Percentiles rank a stretch among this genome's conserved stretches.
Conservation (phyloP, 495 filamentous ascomycete genomes). For the Endocarpon pusillum region DNA sequence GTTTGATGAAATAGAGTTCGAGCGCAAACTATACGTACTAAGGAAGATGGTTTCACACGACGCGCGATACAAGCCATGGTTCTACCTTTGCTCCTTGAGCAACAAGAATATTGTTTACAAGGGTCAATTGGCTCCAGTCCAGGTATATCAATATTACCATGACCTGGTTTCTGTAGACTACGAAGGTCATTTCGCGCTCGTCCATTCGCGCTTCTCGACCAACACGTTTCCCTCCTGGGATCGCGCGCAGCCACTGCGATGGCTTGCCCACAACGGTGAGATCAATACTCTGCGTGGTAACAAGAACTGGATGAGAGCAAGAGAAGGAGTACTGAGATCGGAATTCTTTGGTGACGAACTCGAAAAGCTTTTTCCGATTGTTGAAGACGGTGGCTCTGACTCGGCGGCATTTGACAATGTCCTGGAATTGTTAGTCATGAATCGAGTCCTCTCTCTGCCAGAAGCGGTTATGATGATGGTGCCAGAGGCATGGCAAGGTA, state of each 20-base stretch:
- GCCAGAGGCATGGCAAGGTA: slow-evolving; percentile 97
- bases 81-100: slow-evolving; percentile 93
- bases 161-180: slow-evolving; percentile 95
- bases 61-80: slow-evolving; percentile 96
- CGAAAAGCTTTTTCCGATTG: slow-evolving; percentile 79
- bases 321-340: slow-evolving; percentile 90
- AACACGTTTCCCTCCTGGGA: slow-evolving; percentile 99
- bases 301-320: slow-evolving; percentile 99
- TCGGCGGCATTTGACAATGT: slow-evolving; percentile 99
- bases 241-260: slow-evolving; percentile 87
- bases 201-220: slow-evolving; percentile 96
- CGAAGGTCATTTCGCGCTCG: slow-evolving; percentile 92
- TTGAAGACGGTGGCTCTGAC: slow-evolving; percentile 95
- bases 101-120: slow-evolving; percentile 99
- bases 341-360: slow-evolving; percentile 87
- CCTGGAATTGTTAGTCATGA: slow-evolving; percentile 85
- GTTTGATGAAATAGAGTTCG: slow-evolving; percentile 77
- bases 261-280: slow-evolving; percentile 98
- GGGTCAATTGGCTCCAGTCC: slow-evolving; percentile 85
- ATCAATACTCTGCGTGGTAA: slow-evolving; percentile 98
- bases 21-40: slow-evolving; percentile 84
- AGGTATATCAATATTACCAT: slow-evolving; percentile 99
- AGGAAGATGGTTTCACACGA: slow-evolving; percentile 89
- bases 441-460: slow-evolving; percentile 89
- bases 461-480: slow-evolving; percentile 99